Evolutionary conservation across 768 basidiomycete species (phyloP).

Genomic region (Tephrocybe sp.): DNA sequence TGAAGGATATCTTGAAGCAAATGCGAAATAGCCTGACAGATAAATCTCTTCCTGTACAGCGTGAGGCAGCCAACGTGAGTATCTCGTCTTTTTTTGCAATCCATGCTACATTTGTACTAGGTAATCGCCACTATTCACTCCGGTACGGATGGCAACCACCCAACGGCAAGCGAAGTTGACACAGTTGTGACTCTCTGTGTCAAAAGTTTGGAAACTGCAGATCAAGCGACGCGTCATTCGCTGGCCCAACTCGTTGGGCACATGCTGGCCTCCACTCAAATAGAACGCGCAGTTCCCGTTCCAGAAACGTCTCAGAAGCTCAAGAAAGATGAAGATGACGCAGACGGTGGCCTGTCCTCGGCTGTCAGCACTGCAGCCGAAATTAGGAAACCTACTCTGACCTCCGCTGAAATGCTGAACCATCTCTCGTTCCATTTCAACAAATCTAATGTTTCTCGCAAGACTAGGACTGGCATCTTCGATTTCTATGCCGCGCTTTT

Average conservation of each 20-base stretch:
- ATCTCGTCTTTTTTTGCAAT: neutral
- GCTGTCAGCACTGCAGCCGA: slow-evolving; percentile 47
- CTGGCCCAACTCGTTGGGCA: slow-evolving; percentile 81
- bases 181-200: slow-evolving; percentile 62
- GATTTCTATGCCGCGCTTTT: slow-evolving; percentile 85
- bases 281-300: slow-evolving; percentile 47
- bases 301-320: slow-evolving; percentile 52
- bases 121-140: slow-evolving; percentile 56
- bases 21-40: slow-evolving; percentile 74
- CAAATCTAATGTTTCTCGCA: slow-evolving; percentile 62
- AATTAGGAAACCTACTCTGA: slow-evolving; percentile 64
- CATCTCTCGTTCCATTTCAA: slow-evolving; percentile 81
- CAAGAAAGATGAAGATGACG: slow-evolving; percentile 61
- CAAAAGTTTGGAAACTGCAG: slow-evolving; percentile 76
- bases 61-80: slow-evolving; percentile 74
- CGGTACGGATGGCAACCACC: slow-evolving; percentile 46
- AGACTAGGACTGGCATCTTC: slow-evolving; percentile 80
- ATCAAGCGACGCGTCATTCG: slow-evolving; percentile 79
- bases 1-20: slow-evolving; percentile 84
- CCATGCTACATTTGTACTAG: slow-evolving; percentile 23
- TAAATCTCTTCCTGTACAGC: slow-evolving; percentile 82
- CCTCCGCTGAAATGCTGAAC: slow-evolving; percentile 76
- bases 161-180: slow-evolving; percentile 73
- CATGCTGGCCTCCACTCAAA: slow-evolving; percentile 80
- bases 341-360: slow-evolving; percentile 50